These are phyloP conservation scores for Suhomyces kilbournensis DNA, from an alignment of 805 yeast genomes.

Conservation along the genomic window DNA sequence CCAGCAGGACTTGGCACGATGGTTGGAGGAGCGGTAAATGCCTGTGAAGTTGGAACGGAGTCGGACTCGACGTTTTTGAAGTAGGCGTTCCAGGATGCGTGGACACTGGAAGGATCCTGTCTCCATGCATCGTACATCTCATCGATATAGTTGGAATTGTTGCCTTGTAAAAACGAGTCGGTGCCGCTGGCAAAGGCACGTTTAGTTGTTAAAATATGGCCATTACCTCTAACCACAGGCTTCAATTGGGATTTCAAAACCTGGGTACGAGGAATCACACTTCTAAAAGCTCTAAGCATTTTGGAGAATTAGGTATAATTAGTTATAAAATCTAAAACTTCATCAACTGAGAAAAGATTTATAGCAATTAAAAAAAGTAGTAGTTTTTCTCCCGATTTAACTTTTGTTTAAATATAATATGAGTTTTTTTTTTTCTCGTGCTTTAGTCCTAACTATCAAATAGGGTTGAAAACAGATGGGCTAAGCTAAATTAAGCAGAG, in stretches of 20 bases:
- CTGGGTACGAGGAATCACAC: constrained; percentile 34
- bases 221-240: constrained; percentile 5
- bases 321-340: neutral
- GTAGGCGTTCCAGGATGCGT: constrained; percentile 95
- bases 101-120: constrained; percentile 86
- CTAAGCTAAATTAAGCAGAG: neutral
- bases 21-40: constrained; percentile 91
- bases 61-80: constrained; percentile 84
- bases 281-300: constrained; percentile 45
- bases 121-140: constrained; percentile 98
- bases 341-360: constrained; percentile 3
- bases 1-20: constrained; percentile 78
- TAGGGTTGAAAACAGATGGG: neutral
- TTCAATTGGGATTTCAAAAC: constrained; percentile 27
- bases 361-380: neutral
- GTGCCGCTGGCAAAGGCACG: constrained; percentile 37
- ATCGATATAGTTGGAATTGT: constrained; percentile 89
- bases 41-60: constrained; percentile 64
- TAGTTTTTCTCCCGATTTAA: neutral
- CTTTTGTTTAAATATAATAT: neutral
- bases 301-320: constrained; percentile 5
- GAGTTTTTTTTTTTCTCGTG: neutral
- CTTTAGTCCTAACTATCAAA: neutral
- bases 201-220: constrained; percentile 8
- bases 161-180: constrained; percentile 80